These are phyloP conservation scores for Erigeron philadelphicus DNA, from an alignment of 140 eudicot species.

Conservation along the genomic window DNA sequence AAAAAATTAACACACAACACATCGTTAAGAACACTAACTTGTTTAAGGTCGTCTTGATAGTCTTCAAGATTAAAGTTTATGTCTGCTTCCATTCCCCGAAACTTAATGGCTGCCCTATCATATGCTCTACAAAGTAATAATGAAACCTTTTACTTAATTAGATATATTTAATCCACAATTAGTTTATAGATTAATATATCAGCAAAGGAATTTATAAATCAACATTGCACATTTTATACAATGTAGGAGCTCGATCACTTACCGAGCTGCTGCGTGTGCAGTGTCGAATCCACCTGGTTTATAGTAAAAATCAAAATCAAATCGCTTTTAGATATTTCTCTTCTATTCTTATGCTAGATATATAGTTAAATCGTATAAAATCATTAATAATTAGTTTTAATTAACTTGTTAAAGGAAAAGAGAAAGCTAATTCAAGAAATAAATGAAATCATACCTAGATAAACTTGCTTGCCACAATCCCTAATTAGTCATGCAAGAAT, in stretches of 20 bases:
- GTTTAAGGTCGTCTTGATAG: constrained; percentile 43
- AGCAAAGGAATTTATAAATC: neutral
- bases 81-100: constrained; percentile 47
- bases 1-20: neutral
- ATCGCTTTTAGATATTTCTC: neutral
- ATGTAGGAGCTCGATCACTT: constrained; percentile 14
- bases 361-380: too few species aligned
- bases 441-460: constrained; percentile 51
- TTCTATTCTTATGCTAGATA: too few species aligned
- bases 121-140: constrained; percentile 39
- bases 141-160: neutral
- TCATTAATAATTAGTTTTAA: too few species aligned
- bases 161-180: neutral
- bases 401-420: too few species aligned
- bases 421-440: too few species aligned
- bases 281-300: constrained; percentile 86
- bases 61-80: constrained; percentile 41
- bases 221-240: neutral
- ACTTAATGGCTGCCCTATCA: constrained; percentile 50
- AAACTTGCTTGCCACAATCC: constrained; percentile 98
- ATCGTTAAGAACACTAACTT: constrained; percentile 19
- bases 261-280: constrained; percentile 98
- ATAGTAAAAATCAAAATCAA: constrained; percentile 9
- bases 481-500: constrained; percentile 35
- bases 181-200: neutral